A percentile compares a stretch with the other conserved stretches of the same genome.
Conservation (phyloP, 2,329 filamentous ascomycete species). For the Alternaria angustiovoidea region DNA sequence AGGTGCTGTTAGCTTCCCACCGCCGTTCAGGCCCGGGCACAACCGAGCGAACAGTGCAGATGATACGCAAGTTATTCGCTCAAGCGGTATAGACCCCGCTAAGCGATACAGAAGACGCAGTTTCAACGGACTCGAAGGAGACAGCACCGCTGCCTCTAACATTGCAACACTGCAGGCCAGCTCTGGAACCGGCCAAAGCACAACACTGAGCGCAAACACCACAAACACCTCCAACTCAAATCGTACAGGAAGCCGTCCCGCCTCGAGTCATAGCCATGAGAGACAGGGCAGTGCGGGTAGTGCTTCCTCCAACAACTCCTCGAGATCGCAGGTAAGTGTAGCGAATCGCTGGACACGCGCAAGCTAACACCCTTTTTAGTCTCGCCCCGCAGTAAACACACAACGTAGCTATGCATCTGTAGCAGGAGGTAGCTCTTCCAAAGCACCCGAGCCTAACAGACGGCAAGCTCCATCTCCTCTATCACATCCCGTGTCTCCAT, state of each 20-base stretch:
- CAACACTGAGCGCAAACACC: constrained; percentile 24
- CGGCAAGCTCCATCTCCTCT: constrained; percentile 58
- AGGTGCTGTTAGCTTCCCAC: constrained; percentile 48
- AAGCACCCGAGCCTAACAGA: constrained; percentile 52
- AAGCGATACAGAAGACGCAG: constrained; percentile 84
- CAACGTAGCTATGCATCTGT: constrained; percentile 30
- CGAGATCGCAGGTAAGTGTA: constrained; percentile 45
- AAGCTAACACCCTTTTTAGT: constrained; percentile 19
- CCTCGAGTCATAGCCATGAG: constrained; percentile 47
- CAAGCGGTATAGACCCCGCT: constrained; percentile 68
- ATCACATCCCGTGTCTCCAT: constrained; percentile 54
- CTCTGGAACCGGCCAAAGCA: constrained; percentile 18
- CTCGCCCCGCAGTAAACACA: constrained; percentile 33
- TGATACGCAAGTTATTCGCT: constrained; percentile 71
- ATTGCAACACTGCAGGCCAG: constrained; percentile 26
- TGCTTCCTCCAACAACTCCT: constrained; percentile 44
- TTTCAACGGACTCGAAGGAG: constrained; percentile 70
- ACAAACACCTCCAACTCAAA: constrained; percentile 41
- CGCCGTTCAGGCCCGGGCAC: constrained; percentile 55
- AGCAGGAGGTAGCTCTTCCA: constrained; percentile 24
- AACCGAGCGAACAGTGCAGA: constrained; percentile 70
- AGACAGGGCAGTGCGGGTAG: constrained; percentile 51
- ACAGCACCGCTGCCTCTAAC: constrained; percentile 27
- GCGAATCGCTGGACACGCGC: not conserved
- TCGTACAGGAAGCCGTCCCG: constrained; percentile 40